Evolutionary conservation across 2,329 filamentous ascomycete species (phyloP).

Genomic region (Verticillium dahliae): DNA sequence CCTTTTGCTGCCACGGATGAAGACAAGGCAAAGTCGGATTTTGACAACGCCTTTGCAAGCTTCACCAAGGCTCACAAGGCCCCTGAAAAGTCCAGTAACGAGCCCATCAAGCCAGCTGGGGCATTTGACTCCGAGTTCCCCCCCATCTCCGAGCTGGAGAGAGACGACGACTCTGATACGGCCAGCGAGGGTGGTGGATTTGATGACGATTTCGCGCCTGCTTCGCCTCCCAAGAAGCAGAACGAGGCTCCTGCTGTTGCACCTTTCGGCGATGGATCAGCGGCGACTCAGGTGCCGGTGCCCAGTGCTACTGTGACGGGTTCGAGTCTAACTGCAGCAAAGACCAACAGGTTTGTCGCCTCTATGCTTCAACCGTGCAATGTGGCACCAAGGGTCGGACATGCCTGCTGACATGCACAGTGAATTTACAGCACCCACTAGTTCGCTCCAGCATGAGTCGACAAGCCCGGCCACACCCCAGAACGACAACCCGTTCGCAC

Average conservation of each 20-base stretch:
- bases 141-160: conserved; percentile 80
- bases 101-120: conserved; percentile 36
- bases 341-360: neutral
- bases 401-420: neutral
- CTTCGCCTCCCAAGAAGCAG: conserved; percentile 37
- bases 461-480: neutral
- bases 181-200: conserved; percentile 77
- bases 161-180: conserved; percentile 77
- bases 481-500: conserved; percentile 1
- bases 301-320: conserved; percentile 12
- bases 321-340: neutral
- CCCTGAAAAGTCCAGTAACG: conserved; percentile 34
- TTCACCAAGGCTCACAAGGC: conserved; percentile 53
- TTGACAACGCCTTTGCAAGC: conserved; percentile 77
- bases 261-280: neutral
- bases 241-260: neutral
- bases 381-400: neutral
- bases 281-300: conserved; percentile 6
- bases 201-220: conserved; percentile 83
- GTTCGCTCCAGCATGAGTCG: neutral
- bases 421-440: neutral
- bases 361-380: neutral
- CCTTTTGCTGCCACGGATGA: conserved; percentile 48
- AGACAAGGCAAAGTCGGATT: conserved; percentile 68
- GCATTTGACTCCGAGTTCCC: conserved; percentile 77